These are phyloP conservation scores for Aspergillus sp. DNA, from an alignment of 2,329 filamentous ascomycete species.

Conservation along the genomic window DNA sequence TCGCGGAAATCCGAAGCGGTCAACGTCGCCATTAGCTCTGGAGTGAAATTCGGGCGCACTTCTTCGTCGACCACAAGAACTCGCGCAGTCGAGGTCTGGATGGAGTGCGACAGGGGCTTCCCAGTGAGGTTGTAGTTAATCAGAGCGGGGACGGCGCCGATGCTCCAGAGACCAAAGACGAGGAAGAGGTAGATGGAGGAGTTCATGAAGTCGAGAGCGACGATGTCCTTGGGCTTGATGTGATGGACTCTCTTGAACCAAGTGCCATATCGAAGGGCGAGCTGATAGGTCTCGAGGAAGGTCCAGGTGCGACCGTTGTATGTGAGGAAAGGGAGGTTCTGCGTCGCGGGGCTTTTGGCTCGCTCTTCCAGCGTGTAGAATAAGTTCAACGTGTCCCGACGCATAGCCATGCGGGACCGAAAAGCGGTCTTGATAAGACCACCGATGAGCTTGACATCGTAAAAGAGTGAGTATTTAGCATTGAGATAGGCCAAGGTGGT, in stretches of 20 bases:
- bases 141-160: slow-evolving; percentile 79
- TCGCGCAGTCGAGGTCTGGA: slow-evolving; percentile 65
- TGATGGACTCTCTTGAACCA: slow-evolving; percentile 68
- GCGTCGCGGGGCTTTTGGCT: slow-evolving; percentile 57
- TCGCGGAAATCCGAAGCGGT: slow-evolving; percentile 39
- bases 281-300: slow-evolving; percentile 73
- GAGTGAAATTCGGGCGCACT: slow-evolving; percentile 52
- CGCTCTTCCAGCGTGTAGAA: slow-evolving; percentile 74
- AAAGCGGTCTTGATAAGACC: slow-evolving; percentile 50
- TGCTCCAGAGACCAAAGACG: slow-evolving; percentile 74
- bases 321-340: slow-evolving; percentile 57
- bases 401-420: slow-evolving; percentile 49
- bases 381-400: slow-evolving; percentile 62
- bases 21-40: slow-evolving; percentile 43
- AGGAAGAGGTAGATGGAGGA: slow-evolving; percentile 75
- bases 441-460: slow-evolving; percentile 64
- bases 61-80: slow-evolving; percentile 71
- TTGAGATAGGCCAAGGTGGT: slow-evolving; percentile 76
- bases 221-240: slow-evolving; percentile 69
- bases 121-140: slow-evolving; percentile 83
- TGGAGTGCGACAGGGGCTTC: slow-evolving; percentile 70
- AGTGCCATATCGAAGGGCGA: slow-evolving; percentile 67
- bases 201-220: slow-evolving; percentile 80
- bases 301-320: slow-evolving; percentile 70
- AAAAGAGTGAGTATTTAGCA: slow-evolving; percentile 64